A percentile compares a stretch with the other conserved stretches of the same genome.
These are phyloP conservation scores for Delonix regia DNA, from an alignment of 306 rosid genomes.

Conservation along the genomic window DNA sequence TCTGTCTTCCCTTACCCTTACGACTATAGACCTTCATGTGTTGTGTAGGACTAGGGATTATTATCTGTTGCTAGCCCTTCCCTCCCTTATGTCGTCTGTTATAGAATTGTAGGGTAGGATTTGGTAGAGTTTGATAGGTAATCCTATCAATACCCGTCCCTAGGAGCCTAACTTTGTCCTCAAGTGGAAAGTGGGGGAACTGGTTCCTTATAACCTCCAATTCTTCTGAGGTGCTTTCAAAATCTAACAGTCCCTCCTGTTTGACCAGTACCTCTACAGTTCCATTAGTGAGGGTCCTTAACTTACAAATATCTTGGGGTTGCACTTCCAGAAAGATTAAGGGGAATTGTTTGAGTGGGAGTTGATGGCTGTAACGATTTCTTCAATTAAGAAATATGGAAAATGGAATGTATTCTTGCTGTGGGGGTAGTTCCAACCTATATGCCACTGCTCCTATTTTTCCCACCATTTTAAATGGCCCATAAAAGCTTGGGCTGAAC, in stretches of 20 bases:
- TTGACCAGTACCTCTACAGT: background rate
- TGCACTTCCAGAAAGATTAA: background rate
- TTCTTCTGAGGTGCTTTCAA: background rate
- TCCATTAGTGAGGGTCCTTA: too few relatives aligned
- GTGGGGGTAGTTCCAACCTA: background rate
- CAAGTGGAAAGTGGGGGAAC: background rate
- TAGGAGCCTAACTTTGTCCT: background rate
- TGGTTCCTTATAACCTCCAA: background rate
- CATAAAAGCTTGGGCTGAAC: too few relatives aligned
- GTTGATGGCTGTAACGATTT: background rate
- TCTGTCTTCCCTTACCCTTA: too few relatives aligned
- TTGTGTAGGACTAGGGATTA: too few relatives aligned
- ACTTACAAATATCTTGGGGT: background rate
- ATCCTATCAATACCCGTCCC: background rate
- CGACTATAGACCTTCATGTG: too few relatives aligned
- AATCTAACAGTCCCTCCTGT: background rate
- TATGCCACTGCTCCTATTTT: background rate
- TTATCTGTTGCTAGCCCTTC: too few relatives aligned
- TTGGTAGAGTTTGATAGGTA: too few relatives aligned
- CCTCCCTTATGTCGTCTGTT: too few relatives aligned
- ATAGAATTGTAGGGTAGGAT: too few relatives aligned
- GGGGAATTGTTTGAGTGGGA: background rate
- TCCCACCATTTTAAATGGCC: background rate
- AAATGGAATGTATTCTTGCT: background rate
- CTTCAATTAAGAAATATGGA: background rate